Percentiles rank a stretch among this genome's conserved stretches.
phyloP scores from a whole-genome alignment of 1,284 basidiomycete genomes.

The Cutaneotrichosporon dermatis region DNA sequence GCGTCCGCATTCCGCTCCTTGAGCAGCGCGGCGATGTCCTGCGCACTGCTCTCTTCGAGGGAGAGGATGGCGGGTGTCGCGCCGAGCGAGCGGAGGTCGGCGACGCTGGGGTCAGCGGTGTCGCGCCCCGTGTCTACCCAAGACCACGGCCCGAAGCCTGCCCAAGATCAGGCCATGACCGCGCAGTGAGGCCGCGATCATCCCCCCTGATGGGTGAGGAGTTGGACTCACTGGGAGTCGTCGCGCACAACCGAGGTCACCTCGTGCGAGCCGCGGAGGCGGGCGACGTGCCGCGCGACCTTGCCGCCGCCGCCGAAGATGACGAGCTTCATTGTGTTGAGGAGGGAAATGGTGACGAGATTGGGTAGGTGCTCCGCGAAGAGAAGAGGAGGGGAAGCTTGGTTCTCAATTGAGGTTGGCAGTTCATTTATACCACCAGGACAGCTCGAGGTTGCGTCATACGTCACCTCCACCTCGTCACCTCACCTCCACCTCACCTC shows the following conservation, averaged over 20 bases:
- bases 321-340: slow-evolving; percentile 27
- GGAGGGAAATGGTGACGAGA: background rate
- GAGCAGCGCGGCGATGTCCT: slow-evolving; percentile 56
- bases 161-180: too few species aligned
- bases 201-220: too few species aligned
- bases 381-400: too few species aligned
- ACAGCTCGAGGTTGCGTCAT: too few species aligned
- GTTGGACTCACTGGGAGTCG: slow-evolving; percentile 43
- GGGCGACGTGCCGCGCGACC: slow-evolving; percentile 58
- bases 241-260: slow-evolving; percentile 61
- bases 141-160: too few species aligned
- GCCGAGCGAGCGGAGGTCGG: slow-evolving; percentile 53
- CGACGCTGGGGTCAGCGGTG: slow-evolving; percentile 46
- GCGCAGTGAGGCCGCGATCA: too few species aligned
- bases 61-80: slow-evolving; percentile 59
- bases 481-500: too few species aligned
- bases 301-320: slow-evolving; percentile 47
- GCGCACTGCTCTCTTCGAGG: slow-evolving; percentile 56
- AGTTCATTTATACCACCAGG: too few species aligned
- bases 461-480: too few species aligned
- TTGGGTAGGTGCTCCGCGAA: background rate
- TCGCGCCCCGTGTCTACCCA: too few species aligned
- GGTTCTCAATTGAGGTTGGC: too few species aligned
- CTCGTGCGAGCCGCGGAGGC: slow-evolving; percentile 50
- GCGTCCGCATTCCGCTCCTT: slow-evolving; percentile 53